phyloP scores from a whole-genome alignment of 2,329 filamentous ascomycete genomes.

The Sarocladium strictum region DNA sequence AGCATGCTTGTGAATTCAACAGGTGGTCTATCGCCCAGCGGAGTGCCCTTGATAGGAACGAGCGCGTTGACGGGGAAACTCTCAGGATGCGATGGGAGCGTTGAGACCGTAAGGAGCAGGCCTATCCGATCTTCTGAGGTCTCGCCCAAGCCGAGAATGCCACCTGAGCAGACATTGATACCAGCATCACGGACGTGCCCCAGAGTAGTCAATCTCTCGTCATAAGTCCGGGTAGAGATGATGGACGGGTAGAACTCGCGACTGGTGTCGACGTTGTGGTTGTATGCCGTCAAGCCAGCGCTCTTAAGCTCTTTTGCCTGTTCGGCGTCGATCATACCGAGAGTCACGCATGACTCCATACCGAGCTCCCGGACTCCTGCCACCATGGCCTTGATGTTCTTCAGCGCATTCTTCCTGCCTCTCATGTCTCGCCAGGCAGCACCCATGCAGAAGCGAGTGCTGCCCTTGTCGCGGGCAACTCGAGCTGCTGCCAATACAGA shows the following conservation, averaged over 20 bases:
- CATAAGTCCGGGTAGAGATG: slow-evolving; percentile 81
- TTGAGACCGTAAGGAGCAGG: slow-evolving; percentile 75
- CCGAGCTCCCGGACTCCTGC: slow-evolving; percentile 71
- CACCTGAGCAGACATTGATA: slow-evolving; percentile 84
- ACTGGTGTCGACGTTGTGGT: slow-evolving; percentile 89
- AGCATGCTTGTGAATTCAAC: slow-evolving; percentile 74
- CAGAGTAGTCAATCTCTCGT: slow-evolving; percentile 78
- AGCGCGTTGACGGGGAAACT: slow-evolving; percentile 89
- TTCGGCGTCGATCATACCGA: slow-evolving; percentile 81
- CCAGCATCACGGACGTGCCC: slow-evolving; percentile 77
- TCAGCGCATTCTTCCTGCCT: slow-evolving; percentile 74
- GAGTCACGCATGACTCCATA: slow-evolving; percentile 90
- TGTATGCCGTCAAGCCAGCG: slow-evolving; percentile 84
- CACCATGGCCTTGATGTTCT: slow-evolving; percentile 84
- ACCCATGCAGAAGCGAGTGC: slow-evolving; percentile 92
- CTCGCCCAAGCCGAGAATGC: slow-evolving; percentile 82
- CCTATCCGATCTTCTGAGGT: slow-evolving; percentile 73
- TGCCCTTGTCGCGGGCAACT: slow-evolving; percentile 74
- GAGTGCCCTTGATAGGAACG: slow-evolving; percentile 86
- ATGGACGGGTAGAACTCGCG: slow-evolving; percentile 83
- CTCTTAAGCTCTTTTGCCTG: slow-evolving; percentile 79
- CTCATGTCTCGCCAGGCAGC: slow-evolving; percentile 94
- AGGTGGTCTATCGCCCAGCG: slow-evolving; percentile 67
- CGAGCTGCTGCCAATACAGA: slow-evolving; percentile 73
- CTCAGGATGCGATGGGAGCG: slow-evolving; percentile 75